phyloP scores from a whole-genome alignment of 257 asterid genomes.

The Nemophila menziesii region DNA sequence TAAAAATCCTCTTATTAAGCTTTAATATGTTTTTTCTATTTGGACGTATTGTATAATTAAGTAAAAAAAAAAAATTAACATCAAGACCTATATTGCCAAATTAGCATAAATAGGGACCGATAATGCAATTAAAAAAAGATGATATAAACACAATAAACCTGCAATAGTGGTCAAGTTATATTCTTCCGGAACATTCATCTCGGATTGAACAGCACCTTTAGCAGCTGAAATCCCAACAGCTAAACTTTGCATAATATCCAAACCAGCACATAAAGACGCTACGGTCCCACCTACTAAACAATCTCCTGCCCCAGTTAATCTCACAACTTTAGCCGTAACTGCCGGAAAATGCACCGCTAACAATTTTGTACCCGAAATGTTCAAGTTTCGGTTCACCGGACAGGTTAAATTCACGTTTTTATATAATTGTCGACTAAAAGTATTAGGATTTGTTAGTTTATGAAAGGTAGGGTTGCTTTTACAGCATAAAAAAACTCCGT shows the following conservation, averaged over 20 bases:
- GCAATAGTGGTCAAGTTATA: constrained; percentile 39
- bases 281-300: constrained; percentile 82
- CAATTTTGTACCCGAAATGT: constrained; percentile 16
- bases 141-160: too few species aligned
- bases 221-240: constrained; percentile 95
- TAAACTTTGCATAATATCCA: constrained; percentile 75
- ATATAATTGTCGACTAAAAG: constrained; percentile 32
- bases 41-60: too few species aligned
- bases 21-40: too few species aligned
- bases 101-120: too few species aligned
- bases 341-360: constrained; percentile 70
- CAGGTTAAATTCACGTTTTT: constrained; percentile 36
- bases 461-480: constrained; percentile 20
- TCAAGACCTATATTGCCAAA: too few species aligned
- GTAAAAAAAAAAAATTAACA: too few species aligned
- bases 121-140: too few species aligned
- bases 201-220: constrained; percentile 71
- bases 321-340: constrained; percentile 53
- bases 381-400: constrained; percentile 25
- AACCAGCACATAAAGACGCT: constrained; percentile 66
- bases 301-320: constrained; percentile 89
- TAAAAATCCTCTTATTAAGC: too few species aligned
- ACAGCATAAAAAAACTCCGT: constrained; percentile 69
- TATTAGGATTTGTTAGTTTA: constrained; percentile 13
- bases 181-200: constrained; percentile 50